Evolutionary conservation across 768 basidiomycete species (phyloP), one percentile per base, ranked within the genome.

Genomic region (Panellus pusillus): DNA sequence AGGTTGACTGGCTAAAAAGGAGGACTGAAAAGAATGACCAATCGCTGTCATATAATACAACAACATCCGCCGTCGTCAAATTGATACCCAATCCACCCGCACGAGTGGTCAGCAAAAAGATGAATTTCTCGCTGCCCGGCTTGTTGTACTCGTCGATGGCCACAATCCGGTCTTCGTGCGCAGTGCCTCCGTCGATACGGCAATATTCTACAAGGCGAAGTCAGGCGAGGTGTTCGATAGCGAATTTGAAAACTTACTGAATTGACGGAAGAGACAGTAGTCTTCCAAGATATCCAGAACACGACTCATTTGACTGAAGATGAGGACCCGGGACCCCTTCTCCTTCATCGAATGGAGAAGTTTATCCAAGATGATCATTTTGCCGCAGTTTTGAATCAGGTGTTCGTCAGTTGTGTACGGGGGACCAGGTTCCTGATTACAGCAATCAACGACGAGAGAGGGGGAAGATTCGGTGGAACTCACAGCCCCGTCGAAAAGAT

Each of bases 301-400:
- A n/a, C 97, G 87, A 71, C 92, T 95, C 97, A 99, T 98, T 70
- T 98, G 97, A 63, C 93, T 96, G 76, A 99, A 99, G 56, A 99
- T 97, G 61, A 98, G 82, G 3, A 94, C 91, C 8, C 96, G 83
- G 3, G 93, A 96, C n/a, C 93, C 95, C 68, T 94, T 94, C 19
- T 73, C 85, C 65, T 91, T 93, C 91, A 98, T 89, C 31, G 80
- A 83, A 52, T 77, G 76, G 17, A 98, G 82, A 0, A 99, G 78
- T 69, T 93, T 98, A 75, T 99, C 95, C 27, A 99, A 82, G 55
- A 99, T 95, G 50, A 96, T 75, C 96, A 98, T 98, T 74, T 98
- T 98, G 35, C 96, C 97, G 0, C 83, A 90, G 66, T 96, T 97
- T 62, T 95, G 79, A 60, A 98, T 79, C 36, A 99, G 80, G 68